Evolutionary conservation across 768 basidiomycete genomes (phyloP), one percentile per base, ranked within the genome.

Genomic region (Boletellus ananas): DNA sequence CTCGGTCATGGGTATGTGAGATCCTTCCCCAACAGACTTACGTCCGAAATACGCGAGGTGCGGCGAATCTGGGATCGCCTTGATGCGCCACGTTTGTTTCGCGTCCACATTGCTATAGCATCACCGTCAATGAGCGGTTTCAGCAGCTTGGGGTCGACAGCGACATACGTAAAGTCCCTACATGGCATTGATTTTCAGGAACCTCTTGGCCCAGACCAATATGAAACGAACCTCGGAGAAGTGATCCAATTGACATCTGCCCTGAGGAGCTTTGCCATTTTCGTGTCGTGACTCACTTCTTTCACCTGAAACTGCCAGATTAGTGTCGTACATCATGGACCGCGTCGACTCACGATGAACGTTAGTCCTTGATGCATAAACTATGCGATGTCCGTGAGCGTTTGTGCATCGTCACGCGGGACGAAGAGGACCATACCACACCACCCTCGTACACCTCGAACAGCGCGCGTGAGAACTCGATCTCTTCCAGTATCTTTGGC

Each of bases 391-490:
- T 11, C 20, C 8, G 31, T 66, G 17, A 57, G 55, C 35, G 16
- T 39, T 5, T 14, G 35, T 16, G 27, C 27, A 16, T 21, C 18
- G 5, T 13, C 12, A 20, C 27, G 25, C 17, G 43, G 37, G 34
- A 49, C 10, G 34, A 58, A 48, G 29, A 37, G 7, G 29, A 72
- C 74, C 56, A 17, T 65, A 89, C 88, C 54, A 94, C 83, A 4
- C 84, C 91, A 12, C 92, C 93, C 69, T 94, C 91, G 59, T 94
- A 95, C 9, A 89, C 70, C 66, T 94, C 93, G 56, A 94, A 95
- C 47, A 92, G 69, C 0, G 90, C 90, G 27, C 92, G 74, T 18
- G 87, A 90, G 36, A 85, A 66, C 66, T 94, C 93, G 20, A 91
- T 73, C 62, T 94, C 90, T 68, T 95, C 92, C 9, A 95, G 60